Conservation (phyloP, 1,284 basidiomycete species). For the Cryptococcus hybrid region DNA sequence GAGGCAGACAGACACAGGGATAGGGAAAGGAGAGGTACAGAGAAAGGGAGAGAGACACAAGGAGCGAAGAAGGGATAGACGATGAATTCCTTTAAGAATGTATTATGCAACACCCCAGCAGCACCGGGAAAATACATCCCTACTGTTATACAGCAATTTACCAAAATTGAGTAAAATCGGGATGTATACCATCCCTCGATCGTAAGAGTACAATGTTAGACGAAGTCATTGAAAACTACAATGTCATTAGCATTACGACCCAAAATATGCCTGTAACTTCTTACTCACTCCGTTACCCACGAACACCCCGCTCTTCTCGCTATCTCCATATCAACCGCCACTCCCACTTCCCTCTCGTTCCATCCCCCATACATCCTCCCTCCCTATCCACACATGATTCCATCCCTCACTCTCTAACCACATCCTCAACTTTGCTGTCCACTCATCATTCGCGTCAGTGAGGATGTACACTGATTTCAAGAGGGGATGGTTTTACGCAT, state of each 20-base stretch:
- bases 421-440: constrained; percentile 38
- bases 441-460: constrained; percentile 40
- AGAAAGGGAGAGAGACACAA: constrained; percentile 6
- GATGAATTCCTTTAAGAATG: neutral
- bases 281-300: constrained; percentile 70
- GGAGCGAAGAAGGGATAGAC: constrained; percentile 3
- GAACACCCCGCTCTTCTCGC: constrained; percentile 65
- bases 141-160: constrained; percentile 8
- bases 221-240: constrained; percentile 47
- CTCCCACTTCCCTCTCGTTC: constrained; percentile 58
- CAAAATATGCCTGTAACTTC: neutral
- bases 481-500: constrained; percentile 49
- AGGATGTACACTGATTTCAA: constrained; percentile 46
- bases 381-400: constrained; percentile 55
- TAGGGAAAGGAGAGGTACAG: constrained; percentile 17
- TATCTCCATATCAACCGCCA: constrained; percentile 69
- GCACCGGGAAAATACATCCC: too few species aligned
- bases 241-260: neutral
- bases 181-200: constrained; percentile 43
- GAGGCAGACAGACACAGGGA: constrained; percentile 11
- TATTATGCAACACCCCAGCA: too few species aligned
- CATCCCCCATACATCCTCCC: constrained; percentile 52
- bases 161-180: constrained; percentile 51
- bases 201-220: constrained; percentile 47
- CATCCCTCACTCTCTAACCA: constrained; percentile 53